Evolutionary conservation across 176 grass and related monocot species (phyloP).

Genomic region (Urochloa ruziziensis): DNA sequence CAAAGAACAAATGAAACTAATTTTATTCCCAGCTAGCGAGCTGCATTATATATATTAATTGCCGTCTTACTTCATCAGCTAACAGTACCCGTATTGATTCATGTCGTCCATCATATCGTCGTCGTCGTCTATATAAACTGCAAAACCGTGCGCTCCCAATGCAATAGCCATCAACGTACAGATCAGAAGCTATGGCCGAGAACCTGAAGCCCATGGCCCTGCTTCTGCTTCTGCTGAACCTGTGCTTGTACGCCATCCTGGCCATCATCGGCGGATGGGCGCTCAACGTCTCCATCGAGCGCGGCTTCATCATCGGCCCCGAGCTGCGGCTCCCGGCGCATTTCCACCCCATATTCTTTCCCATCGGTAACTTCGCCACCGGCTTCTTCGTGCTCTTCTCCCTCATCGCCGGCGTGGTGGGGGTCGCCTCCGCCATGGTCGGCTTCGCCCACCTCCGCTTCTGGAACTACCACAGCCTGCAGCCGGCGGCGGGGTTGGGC

Average conservation of each 20-base stretch:
- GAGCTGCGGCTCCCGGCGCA: slow-evolving; percentile 70
- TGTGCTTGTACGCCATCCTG: slow-evolving; percentile 77
- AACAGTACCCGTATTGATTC: too few relatives aligned
- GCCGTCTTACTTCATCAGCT: too few relatives aligned
- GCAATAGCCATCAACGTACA: too few relatives aligned
- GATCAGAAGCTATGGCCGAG: slow-evolving; percentile 32
- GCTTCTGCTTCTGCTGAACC: slow-evolving; percentile 68
- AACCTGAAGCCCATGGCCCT: slow-evolving; percentile 48
- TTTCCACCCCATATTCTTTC: slow-evolving; percentile 81
- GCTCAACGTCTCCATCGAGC: slow-evolving; percentile 56
- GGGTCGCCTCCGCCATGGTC: slow-evolving; percentile 51
- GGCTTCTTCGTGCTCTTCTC: slow-evolving; percentile 92
- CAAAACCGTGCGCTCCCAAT: too few relatives aligned
- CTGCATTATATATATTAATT: too few relatives aligned
- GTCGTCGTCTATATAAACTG: too few relatives aligned
- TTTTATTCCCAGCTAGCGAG: too few relatives aligned
- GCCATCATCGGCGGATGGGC: slow-evolving; percentile 80
- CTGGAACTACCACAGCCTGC: slow-evolving; percentile 70
- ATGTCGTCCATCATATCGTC: too few relatives aligned
- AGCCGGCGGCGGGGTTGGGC: slow-evolving; percentile 48
- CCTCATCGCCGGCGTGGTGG: slow-evolving; percentile 62
- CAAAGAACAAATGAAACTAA: too few relatives aligned
- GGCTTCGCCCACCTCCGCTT: slow-evolving; percentile 63
- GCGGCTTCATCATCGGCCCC: slow-evolving; percentile 80
- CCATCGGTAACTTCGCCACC: slow-evolving; percentile 87